A percentile compares a stretch with the other conserved stretches of the same genome.
phyloP scores from a whole-genome alignment of 306 rosid species.

The Begonia peltatifolia region DNA sequence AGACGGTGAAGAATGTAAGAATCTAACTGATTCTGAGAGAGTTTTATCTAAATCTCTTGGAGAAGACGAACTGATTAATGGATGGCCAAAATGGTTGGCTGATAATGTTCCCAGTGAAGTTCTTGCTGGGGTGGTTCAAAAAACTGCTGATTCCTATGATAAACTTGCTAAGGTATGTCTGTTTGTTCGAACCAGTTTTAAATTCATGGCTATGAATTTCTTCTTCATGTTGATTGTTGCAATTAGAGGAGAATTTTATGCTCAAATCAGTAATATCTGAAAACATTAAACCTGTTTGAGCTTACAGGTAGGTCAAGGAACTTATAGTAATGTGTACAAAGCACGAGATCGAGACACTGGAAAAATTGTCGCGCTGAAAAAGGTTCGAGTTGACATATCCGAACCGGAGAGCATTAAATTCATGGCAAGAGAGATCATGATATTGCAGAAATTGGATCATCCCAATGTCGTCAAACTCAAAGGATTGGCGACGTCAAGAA shows the following conservation, averaged over 20 bases:
- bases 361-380: constrained; percentile 76
- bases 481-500: constrained; percentile 89
- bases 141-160: constrained; percentile 61
- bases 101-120: constrained; percentile 34
- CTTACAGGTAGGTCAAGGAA: constrained; percentile 91
- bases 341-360: constrained; percentile 68
- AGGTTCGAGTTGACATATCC: constrained; percentile 68
- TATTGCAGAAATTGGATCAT: constrained; percentile 66
- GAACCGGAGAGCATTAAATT: constrained; percentile 80
- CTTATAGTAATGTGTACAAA: constrained; percentile 91
- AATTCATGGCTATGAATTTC: background rate
- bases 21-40: constrained; percentile 15
- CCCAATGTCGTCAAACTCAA: constrained; percentile 70
- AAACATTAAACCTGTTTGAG: background rate
- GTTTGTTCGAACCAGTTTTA: background rate
- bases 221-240: background rate
- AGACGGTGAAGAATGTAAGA: constrained; percentile 4
- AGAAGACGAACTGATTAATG: constrained; percentile 21
- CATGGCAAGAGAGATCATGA: constrained; percentile 84
- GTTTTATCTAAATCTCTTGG: constrained; percentile 20
- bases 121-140: constrained; percentile 53
- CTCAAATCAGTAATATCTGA: background rate
- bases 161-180: constrained; percentile 60
- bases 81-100: constrained; percentile 43
- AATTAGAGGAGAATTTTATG: background rate